A percentile compares a stretch with the other conserved stretches of the same genome.
Evolutionary conservation across 2,329 filamentous ascomycete species (phyloP).

Genomic region (Paraphoma chrysanthemicola): DNA sequence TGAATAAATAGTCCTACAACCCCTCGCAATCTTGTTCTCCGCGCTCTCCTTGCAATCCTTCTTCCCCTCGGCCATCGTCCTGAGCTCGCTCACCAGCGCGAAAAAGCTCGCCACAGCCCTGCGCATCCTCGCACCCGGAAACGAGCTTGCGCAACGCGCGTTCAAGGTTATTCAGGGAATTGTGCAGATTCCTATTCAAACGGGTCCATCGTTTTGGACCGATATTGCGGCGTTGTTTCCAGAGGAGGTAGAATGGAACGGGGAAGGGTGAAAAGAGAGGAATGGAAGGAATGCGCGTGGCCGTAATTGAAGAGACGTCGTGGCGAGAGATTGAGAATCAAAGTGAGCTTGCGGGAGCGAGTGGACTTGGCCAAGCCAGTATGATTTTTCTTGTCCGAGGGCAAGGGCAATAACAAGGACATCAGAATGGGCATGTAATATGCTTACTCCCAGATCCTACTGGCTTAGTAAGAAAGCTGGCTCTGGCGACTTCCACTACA

Average conservation of each 20-base stretch:
- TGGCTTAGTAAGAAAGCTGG: too few relatives aligned
- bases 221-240: constrained; percentile 2
- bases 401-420: too few relatives aligned
- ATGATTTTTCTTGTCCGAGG: too few relatives aligned
- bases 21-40: constrained; percentile 42
- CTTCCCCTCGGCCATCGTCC: background rate
- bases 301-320: too few relatives aligned
- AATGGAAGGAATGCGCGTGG: too few relatives aligned
- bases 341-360: too few relatives aligned
- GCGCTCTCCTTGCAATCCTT: constrained; percentile 30
- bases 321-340: too few relatives aligned
- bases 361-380: too few relatives aligned
- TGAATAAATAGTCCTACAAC: constrained; percentile 41
- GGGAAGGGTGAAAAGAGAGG: too few relatives aligned
- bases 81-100: background rate
- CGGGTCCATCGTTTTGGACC: constrained; percentile 4
- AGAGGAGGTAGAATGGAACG: background rate
- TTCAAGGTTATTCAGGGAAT: constrained; percentile 17
- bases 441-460: too few relatives aligned
- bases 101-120: constrained; percentile 34
- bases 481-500: too few relatives aligned
- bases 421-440: too few relatives aligned
- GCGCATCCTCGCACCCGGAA: constrained; percentile 27
- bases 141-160: constrained; percentile 30
- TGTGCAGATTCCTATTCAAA: constrained; percentile 6